Evolutionary conservation across 306 rosid species (phyloP), one percentile per base, ranked within the genome.

Genomic region (Quercus wislizeni): DNA sequence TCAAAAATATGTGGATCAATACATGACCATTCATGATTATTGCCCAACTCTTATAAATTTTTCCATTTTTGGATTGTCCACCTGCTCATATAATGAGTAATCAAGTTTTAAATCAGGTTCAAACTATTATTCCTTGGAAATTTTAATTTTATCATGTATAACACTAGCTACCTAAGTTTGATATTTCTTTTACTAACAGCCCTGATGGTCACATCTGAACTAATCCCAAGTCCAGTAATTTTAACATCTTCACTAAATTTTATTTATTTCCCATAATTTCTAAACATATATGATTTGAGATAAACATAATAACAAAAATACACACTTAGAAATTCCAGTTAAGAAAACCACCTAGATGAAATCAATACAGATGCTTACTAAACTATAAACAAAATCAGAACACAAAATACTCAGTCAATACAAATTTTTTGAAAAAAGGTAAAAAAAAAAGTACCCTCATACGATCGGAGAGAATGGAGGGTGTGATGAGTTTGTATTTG

Each of bases 401-500:
- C 4, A 73, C 15, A 58, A 74, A 25, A 1, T 69, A 71, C 21
- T 6, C 1, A 56, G 3, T 27, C 0, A 8, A 51, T 7, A 69
- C 15, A 35, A 65, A 0, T 33, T 7, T 41, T 41, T 41, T 41
- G 46, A 0, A 9, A 28, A 49, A n/a, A 21, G 0, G 57, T 13
- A 23, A 23, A 23, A 23, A 12, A 69, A 59, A 17, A 20, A 4
- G 17, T 89, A 89, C 92, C 92, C 92, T 90, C 83, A 85, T 76
- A 76, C 91, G 88, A 61, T 90, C 91, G 33, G 89, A 90, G 75
- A 90, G 88, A 11, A 88, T 73, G 38, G 92, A 88, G 55, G 94
- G 94, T 10, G 91, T 90, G 68, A 90, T 90, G 35, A 90, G 94
- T 83, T 90, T 90, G 82, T 72, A 90, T 63, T 88, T 90, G 71